phyloP scores from a whole-genome alignment of 2,329 filamentous ascomycete genomes.

The Colletotrichum chlorophyti region DNA sequence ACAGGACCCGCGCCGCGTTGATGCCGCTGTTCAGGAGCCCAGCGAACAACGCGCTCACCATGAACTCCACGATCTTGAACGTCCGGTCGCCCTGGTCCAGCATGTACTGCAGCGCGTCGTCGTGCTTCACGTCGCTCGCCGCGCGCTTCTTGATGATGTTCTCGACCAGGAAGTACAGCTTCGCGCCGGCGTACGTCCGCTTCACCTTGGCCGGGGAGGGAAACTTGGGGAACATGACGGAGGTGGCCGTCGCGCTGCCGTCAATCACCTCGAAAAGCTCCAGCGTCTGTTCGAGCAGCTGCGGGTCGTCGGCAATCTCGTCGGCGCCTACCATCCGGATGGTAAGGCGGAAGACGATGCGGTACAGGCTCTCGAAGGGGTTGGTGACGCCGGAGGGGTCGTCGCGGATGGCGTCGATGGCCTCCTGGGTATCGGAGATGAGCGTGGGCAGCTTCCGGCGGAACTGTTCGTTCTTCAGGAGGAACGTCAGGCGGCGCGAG shows the following conservation, averaged over 20 bases:
- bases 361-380: conserved; percentile 60
- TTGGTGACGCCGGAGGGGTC: conserved; percentile 45
- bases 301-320: conserved; percentile 56
- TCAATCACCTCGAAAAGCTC: conserved; percentile 54
- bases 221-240: conserved; percentile 60
- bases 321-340: conserved; percentile 59
- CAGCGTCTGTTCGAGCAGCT: conserved; percentile 49
- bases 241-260: conserved; percentile 42
- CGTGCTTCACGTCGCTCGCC: conserved; percentile 45
- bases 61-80: conserved; percentile 45
- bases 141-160: conserved; percentile 53
- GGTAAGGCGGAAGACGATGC: conserved; percentile 59
- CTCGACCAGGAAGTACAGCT: conserved; percentile 55
- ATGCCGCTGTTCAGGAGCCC: conserved; percentile 62
- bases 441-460: neutral
- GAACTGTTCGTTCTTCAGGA: neutral
- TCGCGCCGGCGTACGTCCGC: conserved; percentile 50
- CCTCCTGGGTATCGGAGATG: neutral
- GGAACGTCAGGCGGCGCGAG: neutral
- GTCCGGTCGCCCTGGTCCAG: conserved; percentile 57
- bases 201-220: conserved; percentile 49
- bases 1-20: conserved; percentile 59
- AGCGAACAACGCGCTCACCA: conserved; percentile 59
- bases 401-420: neutral
- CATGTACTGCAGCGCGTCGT: conserved; percentile 59